Conservation (phyloP, 306 rosid species). For the Vachellia pachyceras region DNA sequence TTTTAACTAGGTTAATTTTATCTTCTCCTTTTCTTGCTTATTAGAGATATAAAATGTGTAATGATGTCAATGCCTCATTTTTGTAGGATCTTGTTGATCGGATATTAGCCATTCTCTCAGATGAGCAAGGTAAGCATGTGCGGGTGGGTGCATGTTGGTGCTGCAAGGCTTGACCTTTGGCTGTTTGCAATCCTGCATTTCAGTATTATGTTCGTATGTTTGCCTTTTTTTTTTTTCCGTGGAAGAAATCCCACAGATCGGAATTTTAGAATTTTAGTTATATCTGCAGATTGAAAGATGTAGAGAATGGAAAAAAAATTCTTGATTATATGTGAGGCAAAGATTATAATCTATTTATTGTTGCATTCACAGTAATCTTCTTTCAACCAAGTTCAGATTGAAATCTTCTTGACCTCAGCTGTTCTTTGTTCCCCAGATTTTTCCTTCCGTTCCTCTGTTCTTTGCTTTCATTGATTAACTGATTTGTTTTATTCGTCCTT, state of each 20-base stretch:
- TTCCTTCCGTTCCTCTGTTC: not conserved
- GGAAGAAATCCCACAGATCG: constrained; percentile 18
- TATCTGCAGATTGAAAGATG: not conserved
- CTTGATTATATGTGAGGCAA: not conserved
- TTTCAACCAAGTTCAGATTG: constrained; percentile 19
- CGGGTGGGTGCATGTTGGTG: no score
- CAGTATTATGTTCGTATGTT: not conserved
- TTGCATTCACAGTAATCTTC: not conserved
- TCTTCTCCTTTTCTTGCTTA: constrained; percentile 23
- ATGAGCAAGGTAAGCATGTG: constrained; percentile 85
- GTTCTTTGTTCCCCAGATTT: constrained; percentile 20
- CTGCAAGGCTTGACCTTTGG: constrained; percentile 2
- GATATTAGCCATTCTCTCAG: constrained; percentile 74
- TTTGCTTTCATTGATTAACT: not conserved
- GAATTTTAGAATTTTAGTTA: constrained; percentile 11
- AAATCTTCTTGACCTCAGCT: not conserved
- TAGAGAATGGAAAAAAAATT: not conserved
- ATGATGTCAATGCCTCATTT: constrained; percentile 37
- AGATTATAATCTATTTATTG: constrained; percentile 16
- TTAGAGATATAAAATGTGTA: constrained; percentile 17
- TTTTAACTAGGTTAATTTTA: not conserved
- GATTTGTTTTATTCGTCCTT: no score
- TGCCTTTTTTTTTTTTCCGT: constrained; percentile 17
- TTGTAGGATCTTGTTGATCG: constrained; percentile 91
- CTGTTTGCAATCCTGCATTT: constrained; percentile 11